A percentile compares a stretch with the other conserved stretches of the same genome.
Conservation (phyloP, 768 basidiomycete species). For the Boletus vermiculosoides region DNA sequence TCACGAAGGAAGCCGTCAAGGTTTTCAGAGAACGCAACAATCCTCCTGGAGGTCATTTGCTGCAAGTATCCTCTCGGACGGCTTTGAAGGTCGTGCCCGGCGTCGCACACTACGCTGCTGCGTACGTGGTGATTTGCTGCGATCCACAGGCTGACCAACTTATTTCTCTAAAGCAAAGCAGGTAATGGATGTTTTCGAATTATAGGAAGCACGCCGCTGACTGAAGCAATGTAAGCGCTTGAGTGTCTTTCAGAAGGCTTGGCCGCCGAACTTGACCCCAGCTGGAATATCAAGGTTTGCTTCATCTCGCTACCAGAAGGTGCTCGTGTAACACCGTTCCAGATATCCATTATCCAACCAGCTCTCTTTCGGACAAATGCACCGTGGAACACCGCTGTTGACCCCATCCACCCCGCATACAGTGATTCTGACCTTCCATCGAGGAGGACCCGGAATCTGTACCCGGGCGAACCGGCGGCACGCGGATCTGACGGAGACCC, state of each 20-base stretch:
- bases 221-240: slow-evolving; percentile 28
- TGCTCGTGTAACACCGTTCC: not conserved
- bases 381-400: not conserved
- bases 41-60: slow-evolving; percentile 39
- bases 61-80: slow-evolving; percentile 36
- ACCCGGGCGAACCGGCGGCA: slow-evolving; percentile 7
- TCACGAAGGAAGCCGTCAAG: slow-evolving; percentile 33
- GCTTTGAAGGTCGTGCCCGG: slow-evolving; percentile 23
- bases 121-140: slow-evolving; percentile 16
- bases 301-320: not conserved
- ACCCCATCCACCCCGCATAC: slow-evolving; percentile 23
- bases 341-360: slow-evolving; percentile 29
- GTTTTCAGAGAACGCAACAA: slow-evolving; percentile 40
- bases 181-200: slow-evolving; percentile 12
- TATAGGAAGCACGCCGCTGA: not conserved
- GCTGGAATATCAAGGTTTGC: slow-evolving; percentile 48
- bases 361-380: slow-evolving; percentile 21
- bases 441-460: slow-evolving; percentile 10
- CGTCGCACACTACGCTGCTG: slow-evolving; percentile 25
- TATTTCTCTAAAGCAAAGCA: slow-evolving; percentile 21
- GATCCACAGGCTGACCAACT: not conserved
- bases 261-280: slow-evolving; percentile 41
- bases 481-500: slow-evolving; percentile 18
- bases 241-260: slow-evolving; percentile 41
- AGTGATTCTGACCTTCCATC: slow-evolving; percentile 17